Base-by-base conservation (phyloP, 2,329 filamentous ascomycete genomes). In the Hysterium pulicare region DNA sequence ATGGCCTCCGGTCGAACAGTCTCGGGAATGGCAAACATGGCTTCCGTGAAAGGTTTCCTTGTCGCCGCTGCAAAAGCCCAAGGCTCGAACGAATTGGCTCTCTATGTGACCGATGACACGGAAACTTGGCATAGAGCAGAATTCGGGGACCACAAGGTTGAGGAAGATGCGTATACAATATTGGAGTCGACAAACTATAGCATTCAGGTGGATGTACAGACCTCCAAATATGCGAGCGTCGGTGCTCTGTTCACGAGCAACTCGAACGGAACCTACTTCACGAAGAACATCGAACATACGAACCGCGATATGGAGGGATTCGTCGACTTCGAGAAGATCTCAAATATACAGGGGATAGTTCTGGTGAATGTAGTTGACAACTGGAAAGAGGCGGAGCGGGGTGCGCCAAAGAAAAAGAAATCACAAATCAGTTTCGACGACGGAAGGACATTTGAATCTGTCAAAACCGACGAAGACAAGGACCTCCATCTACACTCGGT, bases 101-200 rank as follows among this genome's bases (percentile, higher is more conserved):
- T 98, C 41, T 98, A 87, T 64, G 84, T 97, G 42, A 90, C 88
- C 8, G 82, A 87, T 53, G 89, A 98, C 64, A 84, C 87, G 10
- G 74, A 82, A 39, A 83, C 78, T 42, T 98, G 93, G 93, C 90
- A 97, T 64, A 83, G 90, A 40, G 91, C 91, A 45, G 81, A 95
- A 60, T 97, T 98, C 66, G 81, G 82, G 33, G 84, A 87, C 48
- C 90, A 95, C 65, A 87, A 90, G 57, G 78, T 89, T 48, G 86
- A 95, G 62, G 81, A 91, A 61, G 77, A 82, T 55, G 88, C 87
- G 2, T 98, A 96, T 67, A 98, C 93, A 0, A 79, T 98, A 36
- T 77, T 98, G 31, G 91, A 97, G 69, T 93, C 90, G 58, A 97
- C 93, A 32, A 91, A 95, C 62, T 96, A 98, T 73, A 96, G 91